Evolutionary conservation across 768 basidiomycete species (phyloP).

Genomic region (Rhodocollybia butyracea): DNA sequence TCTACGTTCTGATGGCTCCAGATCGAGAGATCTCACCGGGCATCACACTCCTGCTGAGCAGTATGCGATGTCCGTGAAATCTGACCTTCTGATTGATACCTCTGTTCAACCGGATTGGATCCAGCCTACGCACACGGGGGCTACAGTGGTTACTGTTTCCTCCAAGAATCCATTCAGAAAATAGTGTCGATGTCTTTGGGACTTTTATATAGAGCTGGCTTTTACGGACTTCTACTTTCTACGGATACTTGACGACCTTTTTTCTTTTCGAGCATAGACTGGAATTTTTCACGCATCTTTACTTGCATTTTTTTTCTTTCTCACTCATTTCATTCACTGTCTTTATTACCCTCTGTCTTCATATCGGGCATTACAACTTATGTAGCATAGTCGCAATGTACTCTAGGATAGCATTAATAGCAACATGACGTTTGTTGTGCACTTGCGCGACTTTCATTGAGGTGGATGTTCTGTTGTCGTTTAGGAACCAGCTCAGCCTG

Average conservation of each 20-base stretch:
- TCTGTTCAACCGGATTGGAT: constrained; percentile 38
- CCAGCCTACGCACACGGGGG: constrained; percentile 26
- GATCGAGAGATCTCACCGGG: constrained; percentile 18
- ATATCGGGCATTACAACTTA: not conserved
- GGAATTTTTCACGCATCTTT: constrained; percentile 1
- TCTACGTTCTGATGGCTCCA: not conserved
- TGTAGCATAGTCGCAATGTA: not conserved
- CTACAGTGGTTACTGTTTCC: constrained; percentile 47
- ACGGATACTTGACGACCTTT: not conserved
- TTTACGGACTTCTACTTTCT: not conserved
- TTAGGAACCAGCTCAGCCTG: no score
- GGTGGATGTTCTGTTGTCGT: no score
- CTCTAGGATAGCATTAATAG: not conserved
- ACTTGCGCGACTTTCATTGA: no score
- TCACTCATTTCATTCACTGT: not conserved
- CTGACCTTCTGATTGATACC: constrained; percentile 4
- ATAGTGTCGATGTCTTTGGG: constrained; percentile 20
- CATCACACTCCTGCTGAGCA: constrained; percentile 55
- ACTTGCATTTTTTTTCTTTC: not conserved
- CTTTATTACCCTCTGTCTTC: not conserved
- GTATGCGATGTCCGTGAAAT: constrained; percentile 42
- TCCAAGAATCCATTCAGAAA: constrained; percentile 54
- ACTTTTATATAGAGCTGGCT: not conserved
- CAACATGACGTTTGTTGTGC: no score
- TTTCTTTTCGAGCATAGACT: not conserved